Evolutionary conservation across 2,329 filamentous ascomycete genomes (phyloP).

Genomic region (Beauveria sp.): DNA sequence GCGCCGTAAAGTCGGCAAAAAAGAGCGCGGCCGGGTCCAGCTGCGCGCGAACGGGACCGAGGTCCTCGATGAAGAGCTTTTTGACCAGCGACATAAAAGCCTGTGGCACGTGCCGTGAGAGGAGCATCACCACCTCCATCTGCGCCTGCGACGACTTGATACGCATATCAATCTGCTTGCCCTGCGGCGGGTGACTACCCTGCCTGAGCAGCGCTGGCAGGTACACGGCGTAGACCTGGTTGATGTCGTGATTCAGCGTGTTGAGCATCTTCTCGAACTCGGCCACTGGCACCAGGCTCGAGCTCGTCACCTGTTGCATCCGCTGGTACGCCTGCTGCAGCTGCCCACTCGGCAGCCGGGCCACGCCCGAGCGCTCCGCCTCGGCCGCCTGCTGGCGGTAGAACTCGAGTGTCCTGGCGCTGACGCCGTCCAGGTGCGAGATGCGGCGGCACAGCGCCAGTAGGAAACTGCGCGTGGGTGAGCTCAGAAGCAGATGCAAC

Average conservation of each 20-base stretch:
- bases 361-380: slow-evolving; percentile 30
- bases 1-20: slow-evolving; percentile 62
- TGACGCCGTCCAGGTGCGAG: slow-evolving; percentile 45
- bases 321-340: slow-evolving; percentile 50
- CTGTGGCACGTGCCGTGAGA: slow-evolving; percentile 38
- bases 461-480: slow-evolving; percentile 65
- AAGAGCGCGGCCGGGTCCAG: slow-evolving; percentile 62
- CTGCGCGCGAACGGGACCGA: slow-evolving; percentile 49
- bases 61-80: slow-evolving; percentile 52
- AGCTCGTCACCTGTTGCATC: slow-evolving; percentile 43
- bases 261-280: slow-evolving; percentile 57
- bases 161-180: slow-evolving; percentile 35
- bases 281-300: slow-evolving; percentile 48
- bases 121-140: slow-evolving; percentile 45
- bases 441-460: slow-evolving; percentile 61
- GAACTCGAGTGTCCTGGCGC: slow-evolving; percentile 41
- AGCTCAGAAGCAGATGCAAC: slow-evolving; percentile 61
- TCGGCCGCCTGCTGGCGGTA: slow-evolving; percentile 38
- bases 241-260: slow-evolving; percentile 40
- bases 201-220: slow-evolving; percentile 39
- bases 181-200: slow-evolving; percentile 34
- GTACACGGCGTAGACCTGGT: slow-evolving; percentile 40
- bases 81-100: slow-evolving; percentile 52
- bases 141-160: slow-evolving; percentile 40
- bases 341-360: slow-evolving; percentile 38